Evolutionary conservation across 2,329 filamentous ascomycete species (phyloP).

Genomic region (Claviceps sp.): DNA sequence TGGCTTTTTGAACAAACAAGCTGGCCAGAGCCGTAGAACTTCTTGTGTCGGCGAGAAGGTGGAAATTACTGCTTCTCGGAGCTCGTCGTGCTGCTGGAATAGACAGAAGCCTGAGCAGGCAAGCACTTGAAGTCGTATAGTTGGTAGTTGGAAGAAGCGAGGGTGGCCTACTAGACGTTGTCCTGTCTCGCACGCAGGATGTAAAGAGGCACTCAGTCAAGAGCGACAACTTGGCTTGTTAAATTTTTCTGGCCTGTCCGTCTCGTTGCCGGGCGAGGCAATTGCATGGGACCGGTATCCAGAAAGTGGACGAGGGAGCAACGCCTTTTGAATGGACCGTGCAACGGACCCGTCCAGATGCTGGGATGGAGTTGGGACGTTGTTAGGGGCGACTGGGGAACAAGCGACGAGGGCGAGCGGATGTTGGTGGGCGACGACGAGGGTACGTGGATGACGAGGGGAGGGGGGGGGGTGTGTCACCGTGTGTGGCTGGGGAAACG

Average conservation of each 20-base stretch:
- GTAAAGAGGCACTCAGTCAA: conserved; percentile 8
- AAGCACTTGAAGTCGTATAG: not conserved
- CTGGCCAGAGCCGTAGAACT: not conserved
- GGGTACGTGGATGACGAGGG: too few relatives aligned
- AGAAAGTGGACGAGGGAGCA: conserved; percentile 21
- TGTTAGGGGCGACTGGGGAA: conserved; percentile 17
- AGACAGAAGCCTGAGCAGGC: not conserved
- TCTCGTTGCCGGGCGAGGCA: conserved; percentile 12
- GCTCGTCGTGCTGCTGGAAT: not conserved
- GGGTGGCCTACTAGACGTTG: not conserved
- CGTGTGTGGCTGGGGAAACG: too few relatives aligned
- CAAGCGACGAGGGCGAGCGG: not conserved
- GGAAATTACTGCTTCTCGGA: not conserved
- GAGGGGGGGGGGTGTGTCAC: too few relatives aligned
- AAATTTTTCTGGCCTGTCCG: conserved; percentile 4
- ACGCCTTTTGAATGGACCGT: conserved; percentile 28
- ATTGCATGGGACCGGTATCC: conserved; percentile 17
- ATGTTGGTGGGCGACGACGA: too few relatives aligned
- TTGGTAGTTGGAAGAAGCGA: not conserved
- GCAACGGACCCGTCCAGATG: conserved; percentile 12
- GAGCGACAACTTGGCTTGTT: conserved; percentile 4
- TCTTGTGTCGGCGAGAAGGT: not conserved
- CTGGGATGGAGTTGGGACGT: conserved; percentile 17
- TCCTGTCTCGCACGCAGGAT: conserved; percentile 6
- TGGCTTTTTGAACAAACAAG: conserved; percentile 1